phyloP scores from a whole-genome alignment of 768 basidiomycete genomes.

The Piloderma croceum region DNA sequence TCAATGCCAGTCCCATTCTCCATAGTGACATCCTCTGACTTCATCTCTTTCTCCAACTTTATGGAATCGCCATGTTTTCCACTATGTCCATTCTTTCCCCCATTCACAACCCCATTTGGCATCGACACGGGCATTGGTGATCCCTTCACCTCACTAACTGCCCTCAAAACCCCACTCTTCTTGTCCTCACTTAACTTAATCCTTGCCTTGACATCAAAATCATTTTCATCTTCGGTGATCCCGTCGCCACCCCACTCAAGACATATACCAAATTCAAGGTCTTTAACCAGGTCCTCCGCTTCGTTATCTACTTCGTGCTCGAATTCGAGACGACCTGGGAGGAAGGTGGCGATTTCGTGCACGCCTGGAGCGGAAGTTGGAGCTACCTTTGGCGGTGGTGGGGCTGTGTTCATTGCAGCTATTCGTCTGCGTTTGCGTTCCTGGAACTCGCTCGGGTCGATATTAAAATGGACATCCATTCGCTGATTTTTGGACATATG shows the following conservation, averaged over 20 bases:
- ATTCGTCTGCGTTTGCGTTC: conserved; percentile 85
- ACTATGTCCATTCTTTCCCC: conserved; percentile 3
- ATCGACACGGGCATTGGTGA: too few relatives aligned
- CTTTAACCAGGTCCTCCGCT: conserved; percentile 91
- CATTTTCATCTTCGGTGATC: conserved; percentile 61
- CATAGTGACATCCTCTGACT: conserved; percentile 45
- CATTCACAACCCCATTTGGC: neutral
- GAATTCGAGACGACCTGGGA: conserved; percentile 97
- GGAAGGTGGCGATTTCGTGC: conserved; percentile 88
- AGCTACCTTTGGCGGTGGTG: conserved; percentile 60
- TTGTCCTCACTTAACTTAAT: conserved; percentile 37
- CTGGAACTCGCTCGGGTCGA: conserved; percentile 81
- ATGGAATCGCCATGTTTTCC: conserved; percentile 12
- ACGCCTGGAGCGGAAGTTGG: conserved; percentile 87
- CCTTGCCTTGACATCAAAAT: conserved; percentile 59
- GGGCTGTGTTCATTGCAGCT: conserved; percentile 63
- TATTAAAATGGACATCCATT: conserved; percentile 58
- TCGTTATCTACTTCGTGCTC: conserved; percentile 98
- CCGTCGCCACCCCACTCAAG: conserved; percentile 74
- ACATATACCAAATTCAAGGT: conserved; percentile 92
- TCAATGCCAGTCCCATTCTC: conserved; percentile 43
- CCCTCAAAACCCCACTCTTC: conserved; percentile 21
- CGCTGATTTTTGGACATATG: conserved; percentile 18
- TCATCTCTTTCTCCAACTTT: conserved; percentile 20
- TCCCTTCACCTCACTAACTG: neutral